Conservation (phyloP, 225 moss, liverwort and hornwort genomes). For the Straminergon stramineum region DNA sequence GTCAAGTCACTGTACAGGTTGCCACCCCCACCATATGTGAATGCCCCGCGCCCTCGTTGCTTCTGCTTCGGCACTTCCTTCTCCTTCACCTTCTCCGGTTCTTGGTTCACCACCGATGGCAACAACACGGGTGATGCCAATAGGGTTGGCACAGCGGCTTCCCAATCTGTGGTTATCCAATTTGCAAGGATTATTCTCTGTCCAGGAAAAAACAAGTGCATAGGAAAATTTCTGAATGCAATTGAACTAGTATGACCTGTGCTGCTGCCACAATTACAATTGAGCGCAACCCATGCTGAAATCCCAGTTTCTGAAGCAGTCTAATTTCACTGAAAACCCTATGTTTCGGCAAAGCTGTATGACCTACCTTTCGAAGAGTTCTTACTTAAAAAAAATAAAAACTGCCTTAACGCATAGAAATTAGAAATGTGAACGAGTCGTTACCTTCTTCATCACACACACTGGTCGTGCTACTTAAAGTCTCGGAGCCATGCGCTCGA, state of each 20-base stretch:
- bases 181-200: not conserved
- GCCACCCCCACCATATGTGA: slow-evolving; percentile 74
- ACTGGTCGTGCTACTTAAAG: not conserved
- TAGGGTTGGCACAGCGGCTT: slow-evolving; percentile 32
- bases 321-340: not conserved
- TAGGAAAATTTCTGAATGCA: not conserved
- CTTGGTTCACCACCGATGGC: not conserved
- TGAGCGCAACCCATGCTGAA: not conserved
- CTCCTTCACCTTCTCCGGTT: slow-evolving; percentile 11
- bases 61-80: slow-evolving; percentile 50
- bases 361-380: not conserved
- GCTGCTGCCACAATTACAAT: not conserved
- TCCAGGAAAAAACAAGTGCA: not conserved
- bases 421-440: not conserved
- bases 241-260: not conserved
- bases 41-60: slow-evolving; percentile 89
- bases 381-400: not conserved
- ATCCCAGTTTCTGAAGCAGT: not conserved
- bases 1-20: slow-evolving; percentile 70
- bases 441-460: slow-evolving; percentile 30
- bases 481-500: slow-evolving; percentile 1
- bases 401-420: not conserved
- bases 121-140: slow-evolving; percentile 22
- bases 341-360: not conserved
- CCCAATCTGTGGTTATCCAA: slow-evolving; percentile 30